These are phyloP conservation scores for Clonostachys chloroleuca DNA, from an alignment of 2,329 filamentous ascomycete species.

Conservation along the genomic window DNA sequence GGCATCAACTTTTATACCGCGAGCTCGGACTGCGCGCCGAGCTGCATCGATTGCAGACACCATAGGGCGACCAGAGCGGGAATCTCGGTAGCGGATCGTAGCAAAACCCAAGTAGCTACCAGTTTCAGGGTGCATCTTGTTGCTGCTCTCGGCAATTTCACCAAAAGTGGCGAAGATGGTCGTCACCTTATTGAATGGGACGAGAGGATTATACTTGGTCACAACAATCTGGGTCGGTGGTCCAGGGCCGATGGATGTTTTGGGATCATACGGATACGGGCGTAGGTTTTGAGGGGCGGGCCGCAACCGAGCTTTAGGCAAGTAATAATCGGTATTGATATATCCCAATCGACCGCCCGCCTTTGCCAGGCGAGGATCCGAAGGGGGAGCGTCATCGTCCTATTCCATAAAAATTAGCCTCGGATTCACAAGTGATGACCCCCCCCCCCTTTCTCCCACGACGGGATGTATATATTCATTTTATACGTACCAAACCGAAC, in stretches of 20 bases:
- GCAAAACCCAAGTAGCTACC: conserved; percentile 93
- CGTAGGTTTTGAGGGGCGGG: conserved; percentile 74
- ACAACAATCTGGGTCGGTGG: conserved; percentile 89
- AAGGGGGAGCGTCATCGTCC: conserved; percentile 74
- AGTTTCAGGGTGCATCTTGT: conserved; percentile 91
- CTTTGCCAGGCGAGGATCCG: conserved; percentile 77
- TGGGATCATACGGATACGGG: conserved; percentile 76
- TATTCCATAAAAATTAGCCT: conserved; percentile 59
- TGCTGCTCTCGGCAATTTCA: conserved; percentile 85
- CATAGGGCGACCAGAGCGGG: conserved; percentile 28
- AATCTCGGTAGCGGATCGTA: conserved; percentile 83
- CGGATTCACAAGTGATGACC: conserved; percentile 50
- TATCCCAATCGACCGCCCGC: conserved; percentile 58
- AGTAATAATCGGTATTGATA: conserved; percentile 66
- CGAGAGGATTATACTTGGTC: conserved; percentile 91
- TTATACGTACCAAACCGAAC: conserved; percentile 62
- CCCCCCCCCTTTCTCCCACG: conserved; percentile 41
- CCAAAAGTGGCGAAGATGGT: conserved; percentile 77
- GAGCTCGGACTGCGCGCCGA: conserved; percentile 70
- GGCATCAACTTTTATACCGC: conserved; percentile 75
- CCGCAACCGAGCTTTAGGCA: conserved; percentile 66
- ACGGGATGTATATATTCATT: conserved; percentile 22
- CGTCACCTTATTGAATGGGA: conserved; percentile 71
- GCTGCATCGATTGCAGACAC: conserved; percentile 76
- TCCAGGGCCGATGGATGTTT: conserved; percentile 81